Conservation (phyloP, 2,329 filamentous ascomycete genomes). For the Aspergillus neotritici region DNA sequence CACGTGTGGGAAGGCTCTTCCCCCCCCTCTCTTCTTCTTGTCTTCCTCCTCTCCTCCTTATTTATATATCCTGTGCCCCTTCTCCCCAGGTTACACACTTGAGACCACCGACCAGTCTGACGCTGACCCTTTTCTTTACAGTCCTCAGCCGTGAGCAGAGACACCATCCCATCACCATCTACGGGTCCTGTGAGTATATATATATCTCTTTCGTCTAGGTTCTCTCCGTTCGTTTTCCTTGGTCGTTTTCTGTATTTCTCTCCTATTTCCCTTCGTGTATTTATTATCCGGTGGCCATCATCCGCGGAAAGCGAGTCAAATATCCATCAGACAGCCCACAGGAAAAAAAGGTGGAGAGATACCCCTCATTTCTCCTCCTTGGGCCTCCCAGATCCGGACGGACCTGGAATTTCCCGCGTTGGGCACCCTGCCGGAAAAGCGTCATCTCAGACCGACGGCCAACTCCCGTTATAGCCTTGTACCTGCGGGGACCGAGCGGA, state of each 20-base stretch:
- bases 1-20: neutral
- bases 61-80: no score
- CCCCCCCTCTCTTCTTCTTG: neutral
- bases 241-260: conserved; percentile 2
- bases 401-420: neutral
- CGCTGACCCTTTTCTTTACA: no score
- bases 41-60: no score
- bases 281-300: neutral
- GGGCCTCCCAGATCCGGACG: neutral
- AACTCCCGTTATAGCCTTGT: neutral
- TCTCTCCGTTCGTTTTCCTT: no score
- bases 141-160: no score
- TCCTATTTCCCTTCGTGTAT: conserved; percentile 7
- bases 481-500: conserved; percentile 1
- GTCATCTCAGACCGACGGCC: neutral
- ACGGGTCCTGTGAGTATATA: no score
- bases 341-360: neutral
- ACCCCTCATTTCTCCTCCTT: conserved; percentile 1
- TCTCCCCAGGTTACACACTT: no score
- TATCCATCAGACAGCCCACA: no score
- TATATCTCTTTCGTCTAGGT: no score
- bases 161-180: no score
- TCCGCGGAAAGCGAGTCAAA: neutral
- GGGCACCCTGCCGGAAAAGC: neutral
- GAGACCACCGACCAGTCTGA: no score